Conservation (phyloP, 2,329 filamentous ascomycete species). For the Volutella citrinella region DNA sequence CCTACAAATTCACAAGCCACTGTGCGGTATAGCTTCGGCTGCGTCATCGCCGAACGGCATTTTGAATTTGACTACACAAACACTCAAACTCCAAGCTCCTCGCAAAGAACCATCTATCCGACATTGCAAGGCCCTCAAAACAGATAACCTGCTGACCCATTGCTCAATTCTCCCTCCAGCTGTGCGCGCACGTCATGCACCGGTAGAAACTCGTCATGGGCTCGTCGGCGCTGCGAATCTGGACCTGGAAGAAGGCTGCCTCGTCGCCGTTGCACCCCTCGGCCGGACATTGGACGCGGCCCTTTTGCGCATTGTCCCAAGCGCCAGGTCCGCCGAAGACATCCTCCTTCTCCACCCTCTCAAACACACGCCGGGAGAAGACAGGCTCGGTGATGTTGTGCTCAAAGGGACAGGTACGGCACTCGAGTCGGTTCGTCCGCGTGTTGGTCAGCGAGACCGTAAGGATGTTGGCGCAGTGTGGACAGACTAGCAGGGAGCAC, state of each 20-base stretch:
- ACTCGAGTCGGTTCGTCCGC: conserved; percentile 81
- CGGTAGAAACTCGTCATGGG: conserved; percentile 97
- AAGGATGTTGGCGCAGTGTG: conserved; percentile 79
- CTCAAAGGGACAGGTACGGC: conserved; percentile 92
- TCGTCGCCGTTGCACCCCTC: conserved; percentile 77
- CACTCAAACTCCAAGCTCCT: too few species aligned
- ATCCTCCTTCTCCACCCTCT: conserved; percentile 82
- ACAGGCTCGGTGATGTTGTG: conserved; percentile 76
- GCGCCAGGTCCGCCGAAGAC: conserved; percentile 85
- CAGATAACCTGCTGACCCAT: conserved; percentile 4
- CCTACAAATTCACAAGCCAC: too few species aligned
- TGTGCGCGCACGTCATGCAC: conserved; percentile 65
- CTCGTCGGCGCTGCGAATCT: conserved; percentile 97
- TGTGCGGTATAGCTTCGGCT: too few species aligned
- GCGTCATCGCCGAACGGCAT: too few species aligned
- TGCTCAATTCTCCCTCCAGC: conserved; percentile 68
- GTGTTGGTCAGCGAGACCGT: conserved; percentile 62
- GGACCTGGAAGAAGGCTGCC: conserved; percentile 94
- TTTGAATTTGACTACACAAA: too few species aligned
- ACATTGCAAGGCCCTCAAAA: too few species aligned
- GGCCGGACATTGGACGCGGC: conserved; percentile 75
- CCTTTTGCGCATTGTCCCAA: conserved; percentile 90
- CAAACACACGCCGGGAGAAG: conserved; percentile 80
- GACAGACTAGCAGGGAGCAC: conserved; percentile 65
- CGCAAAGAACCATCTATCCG: too few species aligned